Evolutionary conservation across 345 rosid genomes (phyloP).

Genomic region (Eucalyptus fibrosa): DNA sequence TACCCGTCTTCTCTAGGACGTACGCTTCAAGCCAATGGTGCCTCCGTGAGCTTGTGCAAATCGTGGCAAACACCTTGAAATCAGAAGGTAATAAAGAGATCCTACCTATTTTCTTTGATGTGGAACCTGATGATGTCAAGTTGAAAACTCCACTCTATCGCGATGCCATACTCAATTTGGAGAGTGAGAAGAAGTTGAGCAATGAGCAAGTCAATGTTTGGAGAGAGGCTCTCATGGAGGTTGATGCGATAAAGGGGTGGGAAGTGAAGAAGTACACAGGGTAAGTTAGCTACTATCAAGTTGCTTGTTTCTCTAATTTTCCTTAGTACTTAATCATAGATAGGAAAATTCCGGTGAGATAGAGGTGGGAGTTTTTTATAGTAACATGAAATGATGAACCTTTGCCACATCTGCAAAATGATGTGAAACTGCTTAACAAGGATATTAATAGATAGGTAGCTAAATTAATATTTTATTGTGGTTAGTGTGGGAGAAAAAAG

Average conservation of each 20-base stretch:
- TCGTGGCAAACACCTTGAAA: neutral
- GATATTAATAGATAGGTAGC: neutral
- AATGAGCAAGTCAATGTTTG: neutral
- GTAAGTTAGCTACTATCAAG: neutral
- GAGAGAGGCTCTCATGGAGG: neutral
- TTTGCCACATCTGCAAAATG: neutral
- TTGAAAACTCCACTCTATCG: neutral
- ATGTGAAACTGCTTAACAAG: neutral
- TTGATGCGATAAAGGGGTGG: neutral
- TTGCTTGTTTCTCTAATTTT: neutral
- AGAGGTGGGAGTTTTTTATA: neutral
- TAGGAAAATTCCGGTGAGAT: neutral
- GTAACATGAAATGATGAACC: neutral
- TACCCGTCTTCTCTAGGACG: accelerated
- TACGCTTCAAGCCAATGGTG: neutral
- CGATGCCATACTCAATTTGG: neutral
- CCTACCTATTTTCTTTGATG: neutral
- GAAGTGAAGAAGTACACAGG: neutral
- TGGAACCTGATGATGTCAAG: neutral
- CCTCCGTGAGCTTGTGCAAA: neutral
- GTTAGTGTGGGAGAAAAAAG: neutral
- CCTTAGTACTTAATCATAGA: neutral
- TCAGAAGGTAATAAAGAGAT: neutral
- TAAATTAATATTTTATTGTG: neutral
- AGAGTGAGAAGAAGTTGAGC: neutral